Conservation (phyloP, 345 rosid genomes). For the Populus ilicifolia region DNA sequence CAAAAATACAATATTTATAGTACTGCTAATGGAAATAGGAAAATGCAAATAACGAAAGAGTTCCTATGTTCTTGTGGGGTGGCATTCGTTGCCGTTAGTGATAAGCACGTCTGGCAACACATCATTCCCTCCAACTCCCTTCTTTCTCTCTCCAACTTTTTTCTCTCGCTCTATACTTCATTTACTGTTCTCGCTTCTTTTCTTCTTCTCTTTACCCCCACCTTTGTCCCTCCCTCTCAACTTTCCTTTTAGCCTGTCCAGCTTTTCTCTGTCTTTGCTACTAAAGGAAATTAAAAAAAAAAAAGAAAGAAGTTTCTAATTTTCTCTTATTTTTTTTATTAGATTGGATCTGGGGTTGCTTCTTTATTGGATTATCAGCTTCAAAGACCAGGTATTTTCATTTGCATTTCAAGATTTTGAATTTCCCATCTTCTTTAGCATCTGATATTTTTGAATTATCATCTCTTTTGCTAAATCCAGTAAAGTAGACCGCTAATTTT, state of each 20-base stretch:
- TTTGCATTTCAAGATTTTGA: neutral
- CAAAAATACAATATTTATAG: too few relatives aligned
- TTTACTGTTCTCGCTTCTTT: neutral
- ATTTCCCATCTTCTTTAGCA: conserved; percentile 3
- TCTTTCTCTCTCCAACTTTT: conserved; percentile 24
- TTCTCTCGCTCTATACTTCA: neutral
- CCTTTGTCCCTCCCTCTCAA: conserved; percentile 27
- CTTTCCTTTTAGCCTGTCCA: conserved; percentile 13
- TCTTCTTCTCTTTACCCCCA: conserved; percentile 8
- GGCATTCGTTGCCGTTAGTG: conserved; percentile 71
- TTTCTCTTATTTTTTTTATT: conserved; percentile 12
- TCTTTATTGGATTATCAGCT: conserved; percentile 15
- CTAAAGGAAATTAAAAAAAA: neutral
- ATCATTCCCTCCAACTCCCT: conserved; percentile 67
- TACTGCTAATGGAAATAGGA: neutral
- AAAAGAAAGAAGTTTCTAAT: neutral
- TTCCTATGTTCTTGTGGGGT: conserved; percentile 31
- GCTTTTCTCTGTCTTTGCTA: conserved; percentile 17
- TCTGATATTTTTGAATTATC: conserved; percentile 15
- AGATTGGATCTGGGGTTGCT: conserved; percentile 60
- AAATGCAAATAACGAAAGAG: conserved; percentile 16
- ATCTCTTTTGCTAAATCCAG: conserved; percentile 14
- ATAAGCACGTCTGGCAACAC: conserved; percentile 93
- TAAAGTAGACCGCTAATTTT: neutral
- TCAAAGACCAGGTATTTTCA: conserved; percentile 32